Evolutionary conservation across 768 basidiomycete genomes (phyloP).

Genomic region (Boletales sp.): DNA sequence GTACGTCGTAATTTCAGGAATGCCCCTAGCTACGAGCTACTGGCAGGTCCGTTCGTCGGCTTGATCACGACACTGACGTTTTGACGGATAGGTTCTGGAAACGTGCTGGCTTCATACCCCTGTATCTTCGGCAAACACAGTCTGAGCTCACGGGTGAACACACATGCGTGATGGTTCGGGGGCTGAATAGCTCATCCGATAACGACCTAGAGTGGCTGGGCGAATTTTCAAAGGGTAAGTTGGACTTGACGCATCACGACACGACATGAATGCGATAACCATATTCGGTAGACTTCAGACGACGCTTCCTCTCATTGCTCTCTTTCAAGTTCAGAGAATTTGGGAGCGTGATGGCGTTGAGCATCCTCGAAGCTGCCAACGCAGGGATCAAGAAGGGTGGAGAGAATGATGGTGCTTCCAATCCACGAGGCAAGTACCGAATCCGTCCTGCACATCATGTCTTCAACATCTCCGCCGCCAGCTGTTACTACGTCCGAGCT

Average conservation of each 20-base stretch:
- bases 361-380: constrained; percentile 84
- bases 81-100: constrained; percentile 80
- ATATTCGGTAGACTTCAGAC: constrained; percentile 73
- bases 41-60: not conserved
- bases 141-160: constrained; percentile 97
- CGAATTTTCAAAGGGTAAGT: constrained; percentile 81
- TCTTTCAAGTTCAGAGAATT: constrained; percentile 97
- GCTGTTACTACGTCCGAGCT: constrained; percentile 41
- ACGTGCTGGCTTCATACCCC: constrained; percentile 82
- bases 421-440: constrained; percentile 26
- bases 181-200: constrained; percentile 64
- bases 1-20: constrained; percentile 31
- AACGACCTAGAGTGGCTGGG: constrained; percentile 76
- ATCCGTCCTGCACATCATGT: constrained; percentile 11
- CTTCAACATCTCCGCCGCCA: not conserved
- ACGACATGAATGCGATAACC: not conserved
- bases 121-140: constrained; percentile 90
- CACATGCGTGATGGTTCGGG: constrained; percentile 92
- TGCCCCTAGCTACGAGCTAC: no score
- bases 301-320: constrained; percentile 82
- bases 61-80: not conserved
- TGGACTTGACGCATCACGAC: not conserved
- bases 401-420: constrained; percentile 31
- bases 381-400: constrained; percentile 46
- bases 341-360: constrained; percentile 80